Base-by-base conservation (phyloP, 768 basidiomycete genomes). In the Podaxis sp. region DNA sequence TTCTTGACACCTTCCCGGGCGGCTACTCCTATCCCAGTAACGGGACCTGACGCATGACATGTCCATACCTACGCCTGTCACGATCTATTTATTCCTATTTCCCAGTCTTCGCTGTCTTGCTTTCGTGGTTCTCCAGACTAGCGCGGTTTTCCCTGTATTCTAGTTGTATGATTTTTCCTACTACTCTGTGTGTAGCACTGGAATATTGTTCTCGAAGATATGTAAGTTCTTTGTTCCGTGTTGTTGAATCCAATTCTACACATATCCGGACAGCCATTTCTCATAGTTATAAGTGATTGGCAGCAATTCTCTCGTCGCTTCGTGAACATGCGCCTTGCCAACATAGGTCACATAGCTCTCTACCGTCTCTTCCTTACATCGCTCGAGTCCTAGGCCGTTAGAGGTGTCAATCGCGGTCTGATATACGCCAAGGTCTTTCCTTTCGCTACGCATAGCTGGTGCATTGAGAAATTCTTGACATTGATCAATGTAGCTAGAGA, bases 221-320 rank as follows among this genome's bases (percentile, higher is more conserved):
- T 49, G 51, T 52, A 51, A 52, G n/a, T 38, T 52, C 5, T 59
- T 22, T 49, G 57, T 46, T 49, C 19, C 46, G 26, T 0, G 46
- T 8, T 56, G 46, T 33, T 17, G 57, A 59, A 48, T 59, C 28
- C 33, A 46, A 11, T 39, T 55, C 54, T 55, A 55, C 28, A 39
- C 22, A 39, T 51, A 46, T 48, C 60, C 60, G 11, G 30, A 44
- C 12, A 91, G 84, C 59, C 82, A 76, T 42, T 79, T 73, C 39
- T 80, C 79, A 56, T 79, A 75, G 24, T 83, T 81, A 33, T 76
- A 79, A 24, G 80, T 79, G 49, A 84, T 77, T 33, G 85, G 80
- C 63, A 94, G 86, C 44, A 88, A 68, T 81, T 84, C 67, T 87
- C 85, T 63, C 79, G 88, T 85, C 72, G 93, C 92, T 33, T 95